phyloP scores from a whole-genome alignment of 768 basidiomycete species.

The Dioszegia hungarica region DNA sequence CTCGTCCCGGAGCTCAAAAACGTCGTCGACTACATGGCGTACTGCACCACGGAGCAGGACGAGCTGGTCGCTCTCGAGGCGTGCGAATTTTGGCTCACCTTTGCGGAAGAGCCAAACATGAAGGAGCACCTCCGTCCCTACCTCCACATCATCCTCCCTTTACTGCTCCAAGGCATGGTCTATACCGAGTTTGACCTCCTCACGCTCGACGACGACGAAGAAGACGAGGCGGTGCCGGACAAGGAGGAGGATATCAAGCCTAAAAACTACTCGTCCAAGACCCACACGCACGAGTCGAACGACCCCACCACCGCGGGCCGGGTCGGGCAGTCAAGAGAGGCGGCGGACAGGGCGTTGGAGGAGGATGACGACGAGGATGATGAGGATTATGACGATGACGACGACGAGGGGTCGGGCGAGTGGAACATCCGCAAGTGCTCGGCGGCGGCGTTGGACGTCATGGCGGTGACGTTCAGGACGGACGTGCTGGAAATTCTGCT shows the following conservation, averaged over 20 bases:
- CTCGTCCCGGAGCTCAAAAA: constrained; percentile 92
- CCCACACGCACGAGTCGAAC: constrained; percentile 67
- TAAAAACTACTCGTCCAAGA: constrained; percentile 77
- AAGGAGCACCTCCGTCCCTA: constrained; percentile 77
- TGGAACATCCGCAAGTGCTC: constrained; percentile 99
- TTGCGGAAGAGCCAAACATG: constrained; percentile 89
- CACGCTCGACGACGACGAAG: constrained; percentile 89
- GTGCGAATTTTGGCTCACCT: constrained; percentile 99
- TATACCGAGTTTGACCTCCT: constrained; percentile 95
- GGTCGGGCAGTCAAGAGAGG: constrained; percentile 32
- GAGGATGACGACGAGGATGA: constrained; percentile 81
- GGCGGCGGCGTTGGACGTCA: constrained; percentile 92
- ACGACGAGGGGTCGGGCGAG: constrained; percentile 93
- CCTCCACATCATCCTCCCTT: constrained; percentile 84
- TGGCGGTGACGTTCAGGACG: constrained; percentile 86
- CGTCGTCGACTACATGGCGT: constrained; percentile 98
- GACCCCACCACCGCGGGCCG: constrained; percentile 50
- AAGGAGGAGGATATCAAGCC: constrained; percentile 96
- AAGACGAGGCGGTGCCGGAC: constrained; percentile 77
- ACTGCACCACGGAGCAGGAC: constrained; percentile 95
- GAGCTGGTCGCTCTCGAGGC: constrained; percentile 93
- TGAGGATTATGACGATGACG: constrained; percentile 81
- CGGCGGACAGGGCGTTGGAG: constrained; percentile 68
- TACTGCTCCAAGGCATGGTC: constrained; percentile 94
- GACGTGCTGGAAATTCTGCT: constrained; percentile 85